Conservation (phyloP, 768 basidiomycete genomes). For the Lyophyllum atratum region DNA sequence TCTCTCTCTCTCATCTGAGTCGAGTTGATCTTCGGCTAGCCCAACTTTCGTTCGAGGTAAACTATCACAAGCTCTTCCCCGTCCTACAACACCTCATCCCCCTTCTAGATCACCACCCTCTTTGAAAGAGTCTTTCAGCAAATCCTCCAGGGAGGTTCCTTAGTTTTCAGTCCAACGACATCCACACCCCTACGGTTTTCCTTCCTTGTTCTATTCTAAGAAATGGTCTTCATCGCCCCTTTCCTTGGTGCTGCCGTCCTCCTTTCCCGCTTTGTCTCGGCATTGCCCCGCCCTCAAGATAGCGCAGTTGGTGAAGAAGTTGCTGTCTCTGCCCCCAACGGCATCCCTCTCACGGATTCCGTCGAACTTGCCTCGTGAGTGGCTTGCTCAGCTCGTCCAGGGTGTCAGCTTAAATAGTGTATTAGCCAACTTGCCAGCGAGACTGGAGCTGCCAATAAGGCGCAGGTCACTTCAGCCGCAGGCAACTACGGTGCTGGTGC, state of each 20-base stretch:
- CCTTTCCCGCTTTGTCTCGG: conserved; percentile 52
- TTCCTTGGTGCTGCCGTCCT: conserved; percentile 56
- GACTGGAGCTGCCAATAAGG: not conserved
- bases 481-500: conserved; percentile 8
- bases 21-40: conserved; percentile 70
- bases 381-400: not conserved
- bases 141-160: conserved; percentile 65
- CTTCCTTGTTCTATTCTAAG: conserved; percentile 33
- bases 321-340: conserved; percentile 50
- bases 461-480: not conserved
- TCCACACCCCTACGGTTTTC: conserved; percentile 49
- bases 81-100: conserved; percentile 1
- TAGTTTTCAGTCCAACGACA: conserved; percentile 43
- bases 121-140: conserved; percentile 67
- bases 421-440: conserved; percentile 9
- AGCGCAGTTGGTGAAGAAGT: conserved; percentile 35
- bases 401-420: not conserved
- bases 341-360: conserved; percentile 44
- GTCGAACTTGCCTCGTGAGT: conserved; percentile 37
- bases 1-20: conserved; percentile 48
- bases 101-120: conserved; percentile 55
- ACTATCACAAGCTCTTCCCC: conserved; percentile 11
- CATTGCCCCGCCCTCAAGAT: conserved; percentile 44
- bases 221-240: conserved; percentile 63
- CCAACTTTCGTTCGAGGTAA: conserved; percentile 58